phyloP scores from a whole-genome alignment of 371 early-diverging fungal species.

The Haplosporangium sp. region DNA sequence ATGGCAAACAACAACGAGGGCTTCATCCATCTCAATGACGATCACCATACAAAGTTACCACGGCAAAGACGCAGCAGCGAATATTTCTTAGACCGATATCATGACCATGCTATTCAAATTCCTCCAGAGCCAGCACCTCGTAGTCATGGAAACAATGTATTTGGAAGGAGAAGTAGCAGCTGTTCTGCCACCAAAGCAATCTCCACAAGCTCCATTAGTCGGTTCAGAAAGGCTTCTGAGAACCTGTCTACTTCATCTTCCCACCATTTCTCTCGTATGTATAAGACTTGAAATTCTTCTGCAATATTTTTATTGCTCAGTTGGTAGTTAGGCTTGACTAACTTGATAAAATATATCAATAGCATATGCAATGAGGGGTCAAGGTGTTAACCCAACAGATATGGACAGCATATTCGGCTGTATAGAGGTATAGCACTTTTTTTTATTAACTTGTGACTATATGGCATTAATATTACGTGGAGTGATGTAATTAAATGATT shows the following conservation, averaged over 20 bases:
- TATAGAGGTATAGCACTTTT: conserved; percentile 32
- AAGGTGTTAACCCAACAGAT: conserved; percentile 47
- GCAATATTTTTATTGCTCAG: not conserved
- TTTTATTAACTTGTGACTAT: not conserved
- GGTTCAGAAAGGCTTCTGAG: conserved; percentile 14
- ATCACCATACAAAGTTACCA: not conserved
- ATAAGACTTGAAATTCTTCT: not conserved
- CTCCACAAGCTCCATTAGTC: conserved; percentile 8
- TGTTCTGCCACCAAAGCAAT: not conserved
- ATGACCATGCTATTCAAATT: not conserved
- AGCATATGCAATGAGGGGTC: conserved; percentile 33
- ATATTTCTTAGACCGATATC: not conserved
- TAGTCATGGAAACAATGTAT: not conserved
- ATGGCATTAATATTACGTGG: conserved; percentile 1
- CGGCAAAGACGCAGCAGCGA: not conserved
- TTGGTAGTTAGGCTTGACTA: not conserved
- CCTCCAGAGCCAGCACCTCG: not conserved
- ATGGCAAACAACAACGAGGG: conserved; percentile 4
- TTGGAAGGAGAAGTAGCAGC: not conserved
- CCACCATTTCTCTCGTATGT: conserved; percentile 30
- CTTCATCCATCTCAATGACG: conserved; percentile 18
- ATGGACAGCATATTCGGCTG: conserved; percentile 48
- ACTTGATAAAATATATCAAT: not conserved
- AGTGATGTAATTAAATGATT: not conserved
- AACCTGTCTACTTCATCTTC: not conserved